Evolutionary conservation across 345 rosid species (phyloP).

Genomic region (Eucalyptus tenuipes): DNA sequence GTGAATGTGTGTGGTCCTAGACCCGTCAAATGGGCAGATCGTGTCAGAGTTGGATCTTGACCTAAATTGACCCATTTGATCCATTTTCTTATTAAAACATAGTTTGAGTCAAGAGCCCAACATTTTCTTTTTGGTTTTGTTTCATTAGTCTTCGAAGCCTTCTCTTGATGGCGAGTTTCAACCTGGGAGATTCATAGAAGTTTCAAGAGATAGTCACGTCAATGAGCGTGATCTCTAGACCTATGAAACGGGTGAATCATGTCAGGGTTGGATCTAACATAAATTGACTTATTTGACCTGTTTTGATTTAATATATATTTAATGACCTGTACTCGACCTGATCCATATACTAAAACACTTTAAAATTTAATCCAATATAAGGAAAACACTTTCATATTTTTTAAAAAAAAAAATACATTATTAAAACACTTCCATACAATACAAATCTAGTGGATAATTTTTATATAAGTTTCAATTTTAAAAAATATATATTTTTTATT

Average conservation of each 20-base stretch:
- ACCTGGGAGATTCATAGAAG: neutral
- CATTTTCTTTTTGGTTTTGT: neutral
- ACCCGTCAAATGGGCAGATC: fast-evolving
- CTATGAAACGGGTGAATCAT: neutral
- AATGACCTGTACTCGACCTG: fast-evolving
- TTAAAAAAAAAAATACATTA: too few species aligned
- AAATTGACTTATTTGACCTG: fast-evolving
- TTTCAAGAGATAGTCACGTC: neutral
- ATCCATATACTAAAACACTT: too few species aligned
- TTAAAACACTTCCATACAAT: too few species aligned
- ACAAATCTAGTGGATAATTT: too few species aligned
- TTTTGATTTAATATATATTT: too few species aligned
- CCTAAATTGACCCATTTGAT: too few species aligned
- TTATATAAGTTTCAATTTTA: too few species aligned
- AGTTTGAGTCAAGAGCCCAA: too few species aligned
- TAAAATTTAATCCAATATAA: too few species aligned
- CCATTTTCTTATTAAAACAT: too few species aligned
- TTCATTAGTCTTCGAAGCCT: neutral
- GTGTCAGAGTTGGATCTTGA: fast-evolving
- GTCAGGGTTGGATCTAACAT: fast-evolving
- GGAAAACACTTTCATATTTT: too few species aligned
- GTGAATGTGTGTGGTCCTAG: neutral
- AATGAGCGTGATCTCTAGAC: neutral
- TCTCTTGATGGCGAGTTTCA: neutral
- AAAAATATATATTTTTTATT: too few species aligned